A percentile compares a stretch with the other conserved stretches of the same genome.
Evolutionary conservation across 2,329 filamentous ascomycete genomes (phyloP).

Genomic region (Aphanocladium album): DNA sequence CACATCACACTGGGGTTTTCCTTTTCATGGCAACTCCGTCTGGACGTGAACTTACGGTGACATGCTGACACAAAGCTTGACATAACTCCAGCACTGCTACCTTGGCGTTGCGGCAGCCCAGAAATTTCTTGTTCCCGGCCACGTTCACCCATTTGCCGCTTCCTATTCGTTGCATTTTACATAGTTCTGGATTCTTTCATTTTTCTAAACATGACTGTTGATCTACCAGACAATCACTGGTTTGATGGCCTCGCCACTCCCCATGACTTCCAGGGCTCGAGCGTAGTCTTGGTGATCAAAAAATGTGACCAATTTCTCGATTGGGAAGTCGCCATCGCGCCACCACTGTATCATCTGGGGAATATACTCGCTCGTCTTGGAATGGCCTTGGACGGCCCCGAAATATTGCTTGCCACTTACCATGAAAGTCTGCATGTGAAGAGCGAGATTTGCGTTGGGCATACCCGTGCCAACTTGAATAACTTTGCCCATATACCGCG

Average conservation of each 20-base stretch:
- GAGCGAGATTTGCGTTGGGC: slow-evolving; percentile 34
- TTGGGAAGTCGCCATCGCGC: slow-evolving; percentile 27
- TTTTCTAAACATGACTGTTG: not conserved
- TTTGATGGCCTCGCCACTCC: slow-evolving; percentile 27
- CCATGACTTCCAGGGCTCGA: slow-evolving; percentile 26
- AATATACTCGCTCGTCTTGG: slow-evolving; percentile 37
- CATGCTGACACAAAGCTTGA: too few species aligned
- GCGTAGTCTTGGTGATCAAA: slow-evolving; percentile 27
- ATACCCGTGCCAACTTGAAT: slow-evolving; percentile 46
- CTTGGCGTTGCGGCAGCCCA: too few species aligned
- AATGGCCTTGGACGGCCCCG: slow-evolving; percentile 30
- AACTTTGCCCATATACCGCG: slow-evolving; percentile 41
- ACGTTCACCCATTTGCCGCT: too few species aligned
- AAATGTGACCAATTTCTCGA: slow-evolving; percentile 28
- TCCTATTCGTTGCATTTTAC: not conserved
- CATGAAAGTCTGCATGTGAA: slow-evolving; percentile 43
- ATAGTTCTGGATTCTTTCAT: not conserved
- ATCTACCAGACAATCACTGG: slow-evolving; percentile 27
- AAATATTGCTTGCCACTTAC: slow-evolving; percentile 41
- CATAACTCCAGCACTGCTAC: too few species aligned
- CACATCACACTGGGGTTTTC: not conserved
- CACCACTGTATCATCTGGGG: slow-evolving; percentile 30
- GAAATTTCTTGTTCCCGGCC: too few species aligned
- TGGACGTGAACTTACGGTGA: not conserved
- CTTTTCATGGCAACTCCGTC: not conserved